These are phyloP conservation scores for Vaccinium darrowii DNA, from an alignment of 148 eudicot genomes.

Conservation along the genomic window DNA sequence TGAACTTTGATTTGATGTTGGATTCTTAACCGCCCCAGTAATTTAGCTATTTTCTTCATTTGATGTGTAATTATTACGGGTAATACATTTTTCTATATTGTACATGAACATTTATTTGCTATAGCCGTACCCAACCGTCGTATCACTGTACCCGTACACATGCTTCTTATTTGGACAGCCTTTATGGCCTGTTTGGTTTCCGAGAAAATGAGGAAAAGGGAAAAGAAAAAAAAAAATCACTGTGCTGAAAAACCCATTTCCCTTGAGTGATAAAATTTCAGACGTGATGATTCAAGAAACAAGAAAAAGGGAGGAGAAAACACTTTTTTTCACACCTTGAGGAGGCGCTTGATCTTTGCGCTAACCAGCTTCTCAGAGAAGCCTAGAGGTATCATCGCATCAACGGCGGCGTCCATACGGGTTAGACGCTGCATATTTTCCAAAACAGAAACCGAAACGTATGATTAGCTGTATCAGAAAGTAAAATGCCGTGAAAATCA, in stretches of 20 bases:
- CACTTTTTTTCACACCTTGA: background rate
- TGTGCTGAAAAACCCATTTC: background rate
- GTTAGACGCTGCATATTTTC: conserved; percentile 6
- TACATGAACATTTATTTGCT: too few relatives aligned
- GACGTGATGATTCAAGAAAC: background rate
- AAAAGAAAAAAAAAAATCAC: background rate
- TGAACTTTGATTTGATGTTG: too few relatives aligned
- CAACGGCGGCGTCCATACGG: conserved; percentile 20
- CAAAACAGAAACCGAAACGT: background rate
- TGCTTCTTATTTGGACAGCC: background rate
- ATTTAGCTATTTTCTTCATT: too few relatives aligned
- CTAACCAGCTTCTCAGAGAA: background rate
- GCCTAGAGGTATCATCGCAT: background rate
- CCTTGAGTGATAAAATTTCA: background rate
- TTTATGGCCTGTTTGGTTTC: background rate
- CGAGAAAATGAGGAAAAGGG: background rate
- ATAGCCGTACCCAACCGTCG: too few relatives aligned
- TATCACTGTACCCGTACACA: too few relatives aligned
- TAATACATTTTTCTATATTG: too few relatives aligned
- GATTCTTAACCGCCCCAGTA: too few relatives aligned
- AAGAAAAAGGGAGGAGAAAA: background rate
- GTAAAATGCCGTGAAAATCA: background rate
- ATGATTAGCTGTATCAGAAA: background rate
- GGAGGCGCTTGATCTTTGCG: background rate
- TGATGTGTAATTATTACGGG: too few relatives aligned